Evolutionary conservation across 306 rosid species (phyloP), one percentile per base, ranked within the genome.

Genomic region (Vicia villosa): DNA sequence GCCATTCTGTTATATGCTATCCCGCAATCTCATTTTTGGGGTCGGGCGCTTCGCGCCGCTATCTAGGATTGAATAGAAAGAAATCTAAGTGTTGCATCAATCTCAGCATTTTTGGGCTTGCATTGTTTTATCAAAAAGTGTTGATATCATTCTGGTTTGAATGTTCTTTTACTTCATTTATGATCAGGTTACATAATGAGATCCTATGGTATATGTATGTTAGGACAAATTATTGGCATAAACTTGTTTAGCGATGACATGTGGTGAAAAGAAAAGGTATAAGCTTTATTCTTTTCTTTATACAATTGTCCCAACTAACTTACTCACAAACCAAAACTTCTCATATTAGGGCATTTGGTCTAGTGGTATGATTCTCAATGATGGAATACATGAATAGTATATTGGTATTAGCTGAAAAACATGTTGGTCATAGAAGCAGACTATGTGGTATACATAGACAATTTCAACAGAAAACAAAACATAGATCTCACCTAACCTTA

Each of bases 341-440:
- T 2, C 70, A 66, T 8, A 36, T 1, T 15, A 42, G 61, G 75
- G 57, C 64, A 68, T 61, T 75, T 76, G 85, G 85, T 82, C 82
- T 82, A 82, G 80, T 74, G 83, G 26, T 22, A 22, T 22, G 26
- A 22, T 22, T 22, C 26, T 22, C 3, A 30, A 30, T 30, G 5
- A 3, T 30, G 34, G 54, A 6, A 16, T 47, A 16, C 24, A 16
- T 38, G 38, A 24, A 70, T 24, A 56, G 10, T 55, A 16, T 55
- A 13, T 13, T 55, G 37, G 61, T 55, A 37, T 55, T 51, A 7
- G 57, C 57, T 51, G 30, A 20, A 51, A n/a, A n/a, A n/a, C n/a
- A n/a, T n/a, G n/a, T n/a, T n/a, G n/a, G n/a, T n/a, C n/a, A n/a
- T n/a, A n/a, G n/a, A n/a, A n/a, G n/a, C n/a, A n/a, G n/a, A n/a